phyloP scores from a whole-genome alignment of 75 land plant species.

The Sequoiadendron giganteum region DNA sequence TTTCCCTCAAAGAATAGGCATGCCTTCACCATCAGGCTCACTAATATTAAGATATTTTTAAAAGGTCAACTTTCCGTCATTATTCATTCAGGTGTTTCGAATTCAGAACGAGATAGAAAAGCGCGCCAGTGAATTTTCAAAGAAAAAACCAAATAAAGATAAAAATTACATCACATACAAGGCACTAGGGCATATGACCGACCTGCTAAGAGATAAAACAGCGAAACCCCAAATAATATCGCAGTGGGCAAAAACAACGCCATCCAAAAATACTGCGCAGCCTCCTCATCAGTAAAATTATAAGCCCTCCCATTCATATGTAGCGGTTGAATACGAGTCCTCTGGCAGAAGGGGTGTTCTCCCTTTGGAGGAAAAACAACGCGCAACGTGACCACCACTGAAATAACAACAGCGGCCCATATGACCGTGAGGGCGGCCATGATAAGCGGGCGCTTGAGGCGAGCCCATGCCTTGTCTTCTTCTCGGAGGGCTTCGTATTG shows the following conservation, averaged over 20 bases:
- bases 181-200: neutral
- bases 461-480: constrained; percentile 68
- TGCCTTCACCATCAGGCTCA: too few species aligned
- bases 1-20: too few species aligned
- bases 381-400: constrained; percentile 36
- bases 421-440: constrained; percentile 20
- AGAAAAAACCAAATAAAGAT: too few species aligned
- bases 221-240: constrained; percentile 50
- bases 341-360: constrained; percentile 63
- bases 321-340: constrained; percentile 31
- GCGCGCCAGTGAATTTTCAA: too few species aligned
- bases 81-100: too few species aligned
- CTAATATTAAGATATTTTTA: too few species aligned
- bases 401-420: constrained; percentile 33
- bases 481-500: constrained; percentile 78
- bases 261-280: constrained; percentile 76
- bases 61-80: too few species aligned
- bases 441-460: constrained; percentile 55
- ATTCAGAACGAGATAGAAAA: too few species aligned
- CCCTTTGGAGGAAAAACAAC: constrained; percentile 62
- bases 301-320: constrained; percentile 35
- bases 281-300: constrained; percentile 80
- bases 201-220: constrained; percentile 83
- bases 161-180: neutral
- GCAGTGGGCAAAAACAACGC: constrained; percentile 73